Evolutionary conservation across 2,329 filamentous ascomycete genomes (phyloP), one percentile per base, ranked within the genome.

Genomic region (Exophiala sp.): DNA sequence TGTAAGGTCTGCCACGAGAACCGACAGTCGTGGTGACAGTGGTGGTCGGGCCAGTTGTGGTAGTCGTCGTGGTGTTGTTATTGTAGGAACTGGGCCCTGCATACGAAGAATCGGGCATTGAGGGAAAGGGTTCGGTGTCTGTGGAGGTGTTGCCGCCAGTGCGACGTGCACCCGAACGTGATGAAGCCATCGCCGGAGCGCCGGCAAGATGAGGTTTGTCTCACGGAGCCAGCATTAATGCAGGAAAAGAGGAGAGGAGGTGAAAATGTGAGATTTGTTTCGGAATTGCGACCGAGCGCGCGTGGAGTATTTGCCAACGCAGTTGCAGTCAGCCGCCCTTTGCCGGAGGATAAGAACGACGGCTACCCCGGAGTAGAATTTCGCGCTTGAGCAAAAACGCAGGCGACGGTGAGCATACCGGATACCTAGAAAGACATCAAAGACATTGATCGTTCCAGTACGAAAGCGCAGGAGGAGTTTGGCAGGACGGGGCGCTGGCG

Each of bases 61-160:
- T 58, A 1, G 50, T 57, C 4, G 55, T 52, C 2, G 47, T 52
- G n/a, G 24, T 50, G 40, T 38, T 16, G 18, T 16, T 29, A 8
- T 21, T n/a, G 18, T 34, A 38, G 18, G 48, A 52, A 32, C 55
- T 55, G n/a, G 56, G 52, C 12, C 47, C 57, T 5, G 40, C 52
- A 29, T 21, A 29, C 8, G 53, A 35, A 4, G 53, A 54, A 1
- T 49, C 50, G 20, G 51, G 54, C 24, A 60, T 55, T 14, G 57
- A 34, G 20, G 58, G 58, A 35, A 61, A 61, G 8, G 58, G 55
- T 40, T 61, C 58, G n/a, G 50, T 56, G 45, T 54, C 54, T 34
- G 21, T 32, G 44, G 44, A 47, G 21, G 47, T 51, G 43, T 47
- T 38, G 33, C 12, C 45, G 33, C 45, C 50, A 47, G 38, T 45